Evolutionary conservation across 2,329 filamentous ascomycete species (phyloP).

Genomic region (Scedosporium minutisporum): DNA sequence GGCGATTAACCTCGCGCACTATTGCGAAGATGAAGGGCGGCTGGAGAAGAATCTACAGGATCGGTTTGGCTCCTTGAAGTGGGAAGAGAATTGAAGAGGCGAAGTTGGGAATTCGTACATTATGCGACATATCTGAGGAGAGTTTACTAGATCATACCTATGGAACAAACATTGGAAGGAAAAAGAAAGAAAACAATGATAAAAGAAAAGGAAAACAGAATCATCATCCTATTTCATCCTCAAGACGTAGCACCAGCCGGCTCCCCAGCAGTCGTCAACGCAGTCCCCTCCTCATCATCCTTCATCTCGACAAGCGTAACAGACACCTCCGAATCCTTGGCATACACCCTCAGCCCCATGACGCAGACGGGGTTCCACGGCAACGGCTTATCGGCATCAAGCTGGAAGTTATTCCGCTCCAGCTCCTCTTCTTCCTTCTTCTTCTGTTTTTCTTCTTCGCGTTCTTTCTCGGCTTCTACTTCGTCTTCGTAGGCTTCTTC

Average conservation of each 20-base stretch:
- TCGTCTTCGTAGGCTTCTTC: constrained; percentile 9
- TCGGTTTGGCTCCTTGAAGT: constrained; percentile 31
- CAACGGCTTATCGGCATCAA: constrained; percentile 8
- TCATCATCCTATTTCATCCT: neutral
- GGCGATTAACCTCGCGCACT: constrained; percentile 52
- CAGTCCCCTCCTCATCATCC: constrained; percentile 18
- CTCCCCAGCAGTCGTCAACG: constrained; percentile 16
- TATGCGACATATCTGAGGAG: neutral
- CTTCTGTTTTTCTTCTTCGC: constrained; percentile 16
- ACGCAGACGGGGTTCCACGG: constrained; percentile 34
- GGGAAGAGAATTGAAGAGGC: neutral
- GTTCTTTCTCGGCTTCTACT: constrained; percentile 10
- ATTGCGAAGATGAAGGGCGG: constrained; percentile 42
- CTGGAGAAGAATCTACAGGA: constrained; percentile 34
- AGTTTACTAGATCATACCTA: neutral
- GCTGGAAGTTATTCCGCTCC: neutral
- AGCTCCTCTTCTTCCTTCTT: constrained; percentile 10
- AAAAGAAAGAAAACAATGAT: neutral
- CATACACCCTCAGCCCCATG: constrained; percentile 28
- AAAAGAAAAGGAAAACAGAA: too few relatives aligned
- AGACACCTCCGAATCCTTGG: constrained; percentile 23
- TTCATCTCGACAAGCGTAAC: constrained; percentile 24
- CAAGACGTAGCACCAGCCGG: constrained; percentile 19
- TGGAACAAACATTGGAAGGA: neutral
- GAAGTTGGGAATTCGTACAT: neutral